A percentile compares a stretch with the other conserved stretches of the same genome.
These are phyloP conservation scores for Colletotrichum higginsianum DNA, from an alignment of 2,329 filamentous ascomycete species.

Conservation along the genomic window DNA sequence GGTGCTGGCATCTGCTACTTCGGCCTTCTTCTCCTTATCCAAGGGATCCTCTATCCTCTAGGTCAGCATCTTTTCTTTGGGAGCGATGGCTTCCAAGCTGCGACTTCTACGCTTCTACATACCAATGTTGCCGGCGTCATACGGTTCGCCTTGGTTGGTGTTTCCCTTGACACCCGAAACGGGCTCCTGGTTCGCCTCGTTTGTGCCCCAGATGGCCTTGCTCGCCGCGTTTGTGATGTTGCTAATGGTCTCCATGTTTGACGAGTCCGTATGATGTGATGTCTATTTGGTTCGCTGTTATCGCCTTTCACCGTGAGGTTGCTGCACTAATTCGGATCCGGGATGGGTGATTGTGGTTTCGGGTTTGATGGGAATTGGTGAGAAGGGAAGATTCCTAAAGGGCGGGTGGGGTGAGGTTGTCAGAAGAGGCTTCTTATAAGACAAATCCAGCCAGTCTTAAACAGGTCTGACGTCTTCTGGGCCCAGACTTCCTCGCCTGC, in stretches of 20 bases:
- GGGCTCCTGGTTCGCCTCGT: slow-evolving; percentile 70
- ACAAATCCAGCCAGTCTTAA: neutral
- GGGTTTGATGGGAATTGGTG: neutral
- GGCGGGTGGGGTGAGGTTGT: slow-evolving; percentile 8
- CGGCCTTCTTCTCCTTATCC: slow-evolving; percentile 29
- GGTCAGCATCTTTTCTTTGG: neutral
- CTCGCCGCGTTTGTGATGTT: slow-evolving; percentile 62
- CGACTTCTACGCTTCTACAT: slow-evolving; percentile 44
- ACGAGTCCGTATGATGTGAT: slow-evolving; percentile 34
- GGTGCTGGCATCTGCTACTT: slow-evolving; percentile 7
- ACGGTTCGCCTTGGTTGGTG: slow-evolving; percentile 79
- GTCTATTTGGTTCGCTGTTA: neutral
- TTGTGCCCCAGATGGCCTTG: slow-evolving; percentile 61
- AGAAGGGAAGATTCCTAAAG: neutral
- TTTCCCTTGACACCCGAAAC: slow-evolving; percentile 79
- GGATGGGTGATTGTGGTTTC: neutral
- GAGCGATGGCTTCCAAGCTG: neutral
- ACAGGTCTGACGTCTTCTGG: slow-evolving; percentile 36
- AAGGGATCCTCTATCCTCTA: slow-evolving; percentile 1
- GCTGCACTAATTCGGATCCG: neutral
- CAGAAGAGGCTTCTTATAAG: slow-evolving; percentile 31
- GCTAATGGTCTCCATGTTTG: slow-evolving; percentile 75
- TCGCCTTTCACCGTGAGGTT: too few relatives aligned
- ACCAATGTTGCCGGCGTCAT: slow-evolving; percentile 83
- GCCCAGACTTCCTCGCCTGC: neutral